A percentile compares a stretch with the other conserved stretches of the same genome.
These are phyloP conservation scores for Capronia epimyces DNA, from an alignment of 2,329 filamentous ascomycete species.

Conservation along the genomic window DNA sequence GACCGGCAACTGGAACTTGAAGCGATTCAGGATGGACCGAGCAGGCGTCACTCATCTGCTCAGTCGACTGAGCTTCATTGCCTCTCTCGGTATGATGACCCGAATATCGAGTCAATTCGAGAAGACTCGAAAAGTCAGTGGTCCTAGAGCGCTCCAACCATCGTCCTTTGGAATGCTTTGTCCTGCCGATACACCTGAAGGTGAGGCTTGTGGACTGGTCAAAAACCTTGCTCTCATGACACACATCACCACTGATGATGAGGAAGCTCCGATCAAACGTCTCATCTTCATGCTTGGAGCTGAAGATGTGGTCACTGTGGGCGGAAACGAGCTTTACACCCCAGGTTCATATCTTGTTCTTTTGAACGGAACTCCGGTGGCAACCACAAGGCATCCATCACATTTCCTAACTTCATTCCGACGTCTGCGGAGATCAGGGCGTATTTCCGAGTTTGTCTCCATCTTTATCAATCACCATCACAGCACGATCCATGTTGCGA, in stretches of 20 bases:
- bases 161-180: constrained; percentile 99
- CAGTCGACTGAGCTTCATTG: constrained; percentile 92
- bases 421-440: constrained; percentile 77
- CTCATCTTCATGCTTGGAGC: constrained; percentile 82
- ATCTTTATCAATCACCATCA: constrained; percentile 95
- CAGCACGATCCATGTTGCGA: constrained; percentile 86
- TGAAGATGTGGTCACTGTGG: constrained; percentile 71
- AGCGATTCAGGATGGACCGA: constrained; percentile 97
- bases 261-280: constrained; percentile 82
- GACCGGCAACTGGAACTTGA: constrained; percentile 95
- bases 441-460: constrained; percentile 92
- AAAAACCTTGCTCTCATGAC: constrained; percentile 99
- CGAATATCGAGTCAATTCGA: constrained; percentile 97
- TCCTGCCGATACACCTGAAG: constrained; percentile 94
- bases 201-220: constrained; percentile 93
- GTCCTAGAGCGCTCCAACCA: constrained; percentile 89
- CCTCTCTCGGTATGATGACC: constrained; percentile 98
- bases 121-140: constrained; percentile 94
- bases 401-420: constrained; percentile 80
- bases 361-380: constrained; percentile 91
- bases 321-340: constrained; percentile 79
- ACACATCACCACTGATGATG: constrained; percentile 94
- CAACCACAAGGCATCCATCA: constrained; percentile 78
- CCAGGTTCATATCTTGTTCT: constrained; percentile 84
- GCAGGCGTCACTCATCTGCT: constrained; percentile 95